Evolutionary conservation across 2,329 filamentous ascomycete species (phyloP).

Genomic region (Elsinoe fawcettii): DNA sequence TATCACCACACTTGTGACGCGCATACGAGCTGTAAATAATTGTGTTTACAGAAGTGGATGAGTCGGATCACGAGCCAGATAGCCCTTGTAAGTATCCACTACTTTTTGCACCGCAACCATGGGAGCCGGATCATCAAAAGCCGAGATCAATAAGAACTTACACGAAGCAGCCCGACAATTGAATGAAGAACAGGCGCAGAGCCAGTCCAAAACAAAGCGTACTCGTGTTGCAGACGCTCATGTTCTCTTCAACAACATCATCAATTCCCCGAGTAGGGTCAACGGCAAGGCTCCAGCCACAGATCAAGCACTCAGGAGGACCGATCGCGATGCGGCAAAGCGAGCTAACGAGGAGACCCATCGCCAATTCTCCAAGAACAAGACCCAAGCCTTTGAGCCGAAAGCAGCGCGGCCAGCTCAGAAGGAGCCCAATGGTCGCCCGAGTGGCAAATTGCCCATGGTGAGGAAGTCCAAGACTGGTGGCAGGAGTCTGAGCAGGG

Average conservation of each 20-base stretch:
- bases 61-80: neutral
- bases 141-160: conserved; percentile 9
- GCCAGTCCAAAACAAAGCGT: neutral
- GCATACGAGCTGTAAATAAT: neutral
- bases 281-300: neutral
- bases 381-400: neutral
- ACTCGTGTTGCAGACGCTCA: neutral
- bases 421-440: neutral
- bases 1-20: neutral
- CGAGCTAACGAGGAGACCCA: neutral
- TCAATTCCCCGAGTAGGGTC: neutral
- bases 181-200: neutral
- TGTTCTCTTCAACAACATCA: neutral
- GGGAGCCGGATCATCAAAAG: conserved; percentile 1
- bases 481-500: neutral
- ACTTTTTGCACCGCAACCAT: neutral
- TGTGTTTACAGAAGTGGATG: neutral
- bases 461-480: neutral
- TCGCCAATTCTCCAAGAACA: neutral
- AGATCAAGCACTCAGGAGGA: neutral
- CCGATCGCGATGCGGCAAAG: neutral
- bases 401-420: neutral
- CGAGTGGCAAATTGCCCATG: neutral
- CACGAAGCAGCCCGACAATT: conserved; percentile 10
- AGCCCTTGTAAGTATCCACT: neutral